Evolutionary conservation across 805 yeast species (phyloP).

Genomic region (Blastobotrys parvus): DNA sequence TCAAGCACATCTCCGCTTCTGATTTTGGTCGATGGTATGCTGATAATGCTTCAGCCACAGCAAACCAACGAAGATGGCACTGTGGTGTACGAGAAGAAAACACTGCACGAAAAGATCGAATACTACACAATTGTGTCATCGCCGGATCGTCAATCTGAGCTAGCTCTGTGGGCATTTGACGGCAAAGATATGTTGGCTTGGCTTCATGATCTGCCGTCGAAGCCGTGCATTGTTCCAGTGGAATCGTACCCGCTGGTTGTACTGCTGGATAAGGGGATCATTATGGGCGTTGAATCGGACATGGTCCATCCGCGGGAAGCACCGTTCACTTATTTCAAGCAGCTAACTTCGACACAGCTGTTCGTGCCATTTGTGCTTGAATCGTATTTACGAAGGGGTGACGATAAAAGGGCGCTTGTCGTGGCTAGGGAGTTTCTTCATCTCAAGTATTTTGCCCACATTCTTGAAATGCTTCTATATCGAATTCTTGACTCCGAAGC

Average conservation of each 20-base stretch:
- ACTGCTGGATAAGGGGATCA: constrained; percentile 38
- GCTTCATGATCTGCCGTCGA: constrained; percentile 9
- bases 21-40: constrained; percentile 31
- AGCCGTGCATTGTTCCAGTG: constrained; percentile 24
- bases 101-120: constrained; percentile 30
- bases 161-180: constrained; percentile 33
- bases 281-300: constrained; percentile 44
- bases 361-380: constrained; percentile 28
- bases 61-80: neutral
- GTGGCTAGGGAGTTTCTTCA: constrained; percentile 25
- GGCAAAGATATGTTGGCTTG: constrained; percentile 28
- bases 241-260: constrained; percentile 45
- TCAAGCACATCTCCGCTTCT: constrained; percentile 14
- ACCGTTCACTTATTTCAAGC: constrained; percentile 26
- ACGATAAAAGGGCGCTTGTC: constrained; percentile 15
- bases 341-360: constrained; percentile 25
- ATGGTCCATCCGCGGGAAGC: constrained; percentile 28
- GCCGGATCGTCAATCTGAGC: constrained; percentile 14
- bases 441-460: constrained; percentile 33
- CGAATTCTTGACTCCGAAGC: constrained; percentile 25
- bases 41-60: constrained; percentile 20
- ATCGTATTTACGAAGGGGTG: constrained; percentile 18
- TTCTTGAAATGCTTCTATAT: constrained; percentile 34
- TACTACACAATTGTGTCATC: constrained; percentile 23
- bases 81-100: constrained; percentile 18